These are phyloP conservation scores for Hymenoscyphus occultus DNA, from an alignment of 2,329 filamentous ascomycete species.

Conservation along the genomic window DNA sequence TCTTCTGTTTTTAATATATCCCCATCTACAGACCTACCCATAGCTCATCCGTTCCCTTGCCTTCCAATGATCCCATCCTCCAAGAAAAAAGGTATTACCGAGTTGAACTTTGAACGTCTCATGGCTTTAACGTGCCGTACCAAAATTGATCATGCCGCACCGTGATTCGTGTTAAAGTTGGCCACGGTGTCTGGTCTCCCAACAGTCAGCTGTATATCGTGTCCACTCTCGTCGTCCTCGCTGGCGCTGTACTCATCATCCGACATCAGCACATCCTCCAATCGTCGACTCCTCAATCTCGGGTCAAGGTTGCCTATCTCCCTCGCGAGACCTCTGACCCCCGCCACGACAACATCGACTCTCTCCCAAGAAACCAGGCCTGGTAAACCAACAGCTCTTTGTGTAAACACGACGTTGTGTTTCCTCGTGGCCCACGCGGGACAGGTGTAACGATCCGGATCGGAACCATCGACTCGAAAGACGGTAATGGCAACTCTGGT, in stretches of 20 bases:
- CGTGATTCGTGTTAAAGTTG: constrained; percentile 6
- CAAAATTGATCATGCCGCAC: constrained; percentile 12
- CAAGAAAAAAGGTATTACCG: neutral
- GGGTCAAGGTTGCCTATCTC: constrained; percentile 22
- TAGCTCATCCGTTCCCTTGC: neutral
- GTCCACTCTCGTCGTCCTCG: constrained; percentile 13
- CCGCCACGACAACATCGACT: constrained; percentile 26
- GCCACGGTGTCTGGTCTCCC: constrained; percentile 33
- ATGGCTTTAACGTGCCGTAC: neutral
- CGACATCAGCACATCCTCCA: constrained; percentile 26
- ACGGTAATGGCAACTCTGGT: constrained; percentile 29
- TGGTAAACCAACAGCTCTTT: constrained; percentile 25
- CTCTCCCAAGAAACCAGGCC: constrained; percentile 28
- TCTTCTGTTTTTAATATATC: neutral
- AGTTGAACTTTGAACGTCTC: neutral
- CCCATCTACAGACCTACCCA: neutral
- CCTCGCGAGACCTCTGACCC: constrained; percentile 27
- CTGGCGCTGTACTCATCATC: constrained; percentile 11
- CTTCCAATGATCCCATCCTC: too few relatives aligned
- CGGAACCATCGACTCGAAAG: constrained; percentile 22
- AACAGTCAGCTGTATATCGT: constrained; percentile 30
- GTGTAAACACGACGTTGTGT: constrained; percentile 29
- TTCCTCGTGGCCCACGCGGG: constrained; percentile 28
- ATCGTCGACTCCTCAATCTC: constrained; percentile 19
- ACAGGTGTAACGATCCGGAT: constrained; percentile 23